These are phyloP conservation scores for Miscanthus lutarioriparius DNA, from an alignment of 176 grass and related monocot genomes.

Conservation along the genomic window DNA sequence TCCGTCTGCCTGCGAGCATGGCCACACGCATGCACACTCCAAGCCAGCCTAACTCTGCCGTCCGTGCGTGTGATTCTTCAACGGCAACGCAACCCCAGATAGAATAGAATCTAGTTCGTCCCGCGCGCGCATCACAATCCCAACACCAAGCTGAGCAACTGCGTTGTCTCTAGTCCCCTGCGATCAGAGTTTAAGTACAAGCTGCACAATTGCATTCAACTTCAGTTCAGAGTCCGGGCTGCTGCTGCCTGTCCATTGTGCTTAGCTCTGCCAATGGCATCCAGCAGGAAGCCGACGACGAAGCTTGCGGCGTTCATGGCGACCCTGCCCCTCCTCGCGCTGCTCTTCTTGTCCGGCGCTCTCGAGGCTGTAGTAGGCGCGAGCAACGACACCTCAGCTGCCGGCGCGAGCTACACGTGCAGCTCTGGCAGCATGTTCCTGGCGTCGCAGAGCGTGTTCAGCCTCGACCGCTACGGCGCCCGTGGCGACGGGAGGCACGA, in stretches of 20 bases:
- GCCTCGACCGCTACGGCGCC: constrained; percentile 55
- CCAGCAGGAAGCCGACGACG: background rate
- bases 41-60: background rate
- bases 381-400: background rate
- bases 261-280: background rate
- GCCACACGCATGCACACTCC: background rate
- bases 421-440: constrained; percentile 6
- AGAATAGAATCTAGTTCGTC: background rate
- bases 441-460: constrained; percentile 30
- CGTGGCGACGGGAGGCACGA: constrained; percentile 52
- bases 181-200: background rate
- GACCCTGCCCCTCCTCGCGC: background rate
- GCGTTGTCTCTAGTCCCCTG: background rate
- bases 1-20: background rate
- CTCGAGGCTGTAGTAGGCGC: background rate
- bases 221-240: background rate
- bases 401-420: background rate
- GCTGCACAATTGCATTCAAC: background rate
- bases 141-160: background rate
- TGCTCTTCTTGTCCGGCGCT: background rate
- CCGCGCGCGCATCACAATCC: background rate
- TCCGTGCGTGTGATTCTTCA: background rate
- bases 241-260: background rate
- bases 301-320: background rate
- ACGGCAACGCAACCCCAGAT: background rate